phyloP scores from a whole-genome alignment of 2,329 filamentous ascomycete species.

The Nemania sp. region DNA sequence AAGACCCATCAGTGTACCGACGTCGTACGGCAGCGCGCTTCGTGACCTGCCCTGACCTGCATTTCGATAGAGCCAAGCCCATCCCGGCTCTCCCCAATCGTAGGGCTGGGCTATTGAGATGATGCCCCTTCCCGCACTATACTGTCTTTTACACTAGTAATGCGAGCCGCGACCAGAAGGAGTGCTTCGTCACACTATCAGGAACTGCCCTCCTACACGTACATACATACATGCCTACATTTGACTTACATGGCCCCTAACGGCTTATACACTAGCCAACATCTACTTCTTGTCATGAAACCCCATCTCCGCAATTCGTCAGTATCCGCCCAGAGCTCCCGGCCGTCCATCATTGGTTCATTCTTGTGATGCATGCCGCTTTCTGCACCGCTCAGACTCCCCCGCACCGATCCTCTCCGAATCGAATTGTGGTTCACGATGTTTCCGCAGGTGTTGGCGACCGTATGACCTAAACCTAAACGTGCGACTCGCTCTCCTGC shows the following conservation, averaged over 20 bases:
- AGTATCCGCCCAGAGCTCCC: conserved; percentile 16
- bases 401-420: conserved; percentile 19
- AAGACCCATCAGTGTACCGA: background rate
- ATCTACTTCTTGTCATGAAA: conserved; percentile 21
- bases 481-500: background rate
- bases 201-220: background rate
- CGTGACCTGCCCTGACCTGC: conserved; percentile 1
- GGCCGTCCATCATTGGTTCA: conserved; percentile 14
- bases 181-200: conserved; percentile 11
- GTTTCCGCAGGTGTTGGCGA: conserved; percentile 5
- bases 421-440: conserved; percentile 16
- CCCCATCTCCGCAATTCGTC: conserved; percentile 20
- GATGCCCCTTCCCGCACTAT: background rate
- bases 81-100: conserved; percentile 14
- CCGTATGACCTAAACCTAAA: background rate
- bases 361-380: conserved; percentile 10
- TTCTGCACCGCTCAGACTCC: conserved; percentile 26
- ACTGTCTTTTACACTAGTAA: background rate
- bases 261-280: background rate
- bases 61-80: background rate
- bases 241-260: too few relatives aligned
- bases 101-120: conserved; percentile 13
- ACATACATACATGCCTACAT: background rate
- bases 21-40: conserved; percentile 18
- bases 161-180: background rate